Percentiles rank a stretch among this genome's conserved stretches.
These are phyloP conservation scores for Tolypocladium ovalisporum DNA, from an alignment of 2,329 filamentous ascomycete species.

Conservation along the genomic window DNA sequence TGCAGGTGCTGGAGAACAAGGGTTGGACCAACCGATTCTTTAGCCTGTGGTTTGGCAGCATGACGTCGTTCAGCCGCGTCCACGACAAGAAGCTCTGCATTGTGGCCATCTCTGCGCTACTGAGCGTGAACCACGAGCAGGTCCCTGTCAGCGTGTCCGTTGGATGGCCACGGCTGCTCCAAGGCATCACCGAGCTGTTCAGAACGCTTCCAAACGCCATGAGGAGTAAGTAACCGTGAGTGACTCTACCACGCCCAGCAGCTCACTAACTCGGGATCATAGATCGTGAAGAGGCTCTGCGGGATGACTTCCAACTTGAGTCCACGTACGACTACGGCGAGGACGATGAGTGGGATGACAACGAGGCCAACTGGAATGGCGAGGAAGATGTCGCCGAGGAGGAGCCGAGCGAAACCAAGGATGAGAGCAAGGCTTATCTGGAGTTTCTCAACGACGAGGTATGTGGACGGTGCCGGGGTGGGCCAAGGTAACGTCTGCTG, in stretches of 20 bases:
- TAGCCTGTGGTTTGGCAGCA: constrained; percentile 94
- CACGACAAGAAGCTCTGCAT: constrained; percentile 99
- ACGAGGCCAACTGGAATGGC: constrained; percentile 70
- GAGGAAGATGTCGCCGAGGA: constrained; percentile 63
- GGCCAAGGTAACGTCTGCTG: not conserved
- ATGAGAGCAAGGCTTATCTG: constrained; percentile 88
- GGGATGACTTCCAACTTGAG: constrained; percentile 71
- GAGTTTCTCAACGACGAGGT: constrained; percentile 93
- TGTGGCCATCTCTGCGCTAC: constrained; percentile 77
- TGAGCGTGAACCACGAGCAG: constrained; percentile 68
- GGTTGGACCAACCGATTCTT: constrained; percentile 99
- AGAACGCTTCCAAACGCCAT: constrained; percentile 78
- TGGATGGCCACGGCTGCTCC: constrained; percentile 86
- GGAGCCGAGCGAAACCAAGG: constrained; percentile 56
- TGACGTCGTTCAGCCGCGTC: constrained; percentile 83
- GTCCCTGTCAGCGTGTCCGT: constrained; percentile 88
- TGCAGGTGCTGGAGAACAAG: constrained; percentile 81
- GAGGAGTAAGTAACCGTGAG: constrained; percentile 52
- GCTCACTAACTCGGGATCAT: constrained; percentile 12
- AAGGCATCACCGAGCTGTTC: constrained; percentile 82
- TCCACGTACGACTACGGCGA: constrained; percentile 53
- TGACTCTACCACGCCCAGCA: not conserved
- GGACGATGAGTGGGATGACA: constrained; percentile 75
- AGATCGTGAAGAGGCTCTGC: constrained; percentile 86
- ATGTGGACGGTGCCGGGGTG: constrained; percentile 12